Evolutionary conservation across 495 filamentous ascomycete species (phyloP).

Genomic region (Talaromyces nanjingensis): DNA sequence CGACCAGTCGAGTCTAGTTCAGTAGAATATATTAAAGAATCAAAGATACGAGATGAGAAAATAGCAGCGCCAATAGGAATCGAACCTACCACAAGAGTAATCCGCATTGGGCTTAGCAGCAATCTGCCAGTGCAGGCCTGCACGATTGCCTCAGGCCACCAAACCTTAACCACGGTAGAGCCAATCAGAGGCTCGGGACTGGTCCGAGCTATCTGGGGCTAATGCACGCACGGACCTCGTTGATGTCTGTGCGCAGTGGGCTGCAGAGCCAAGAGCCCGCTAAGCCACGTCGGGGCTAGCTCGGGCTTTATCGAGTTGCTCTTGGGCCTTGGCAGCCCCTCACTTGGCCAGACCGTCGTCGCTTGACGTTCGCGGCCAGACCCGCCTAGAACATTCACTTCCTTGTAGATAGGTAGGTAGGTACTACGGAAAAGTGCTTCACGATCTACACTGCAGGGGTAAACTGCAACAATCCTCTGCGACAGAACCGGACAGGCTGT

Average conservation of each 20-base stretch:
- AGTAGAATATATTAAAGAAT: too few relatives aligned
- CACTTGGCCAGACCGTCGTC: not conserved
- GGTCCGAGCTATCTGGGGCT: not conserved
- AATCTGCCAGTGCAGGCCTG: not conserved
- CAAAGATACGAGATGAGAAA: not conserved
- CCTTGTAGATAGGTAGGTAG: too few relatives aligned
- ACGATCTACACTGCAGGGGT: conserved; percentile 2
- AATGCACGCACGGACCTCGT: not conserved
- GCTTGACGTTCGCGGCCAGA: conserved; percentile 3
- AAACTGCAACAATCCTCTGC: not conserved
- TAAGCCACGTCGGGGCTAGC: not conserved
- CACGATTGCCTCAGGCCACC: not conserved
- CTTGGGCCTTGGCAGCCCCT: too few relatives aligned
- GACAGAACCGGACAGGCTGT: not conserved
- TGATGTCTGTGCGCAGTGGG: not conserved
- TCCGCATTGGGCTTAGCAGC: not conserved
- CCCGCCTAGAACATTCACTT: not conserved
- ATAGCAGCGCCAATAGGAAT: too few relatives aligned
- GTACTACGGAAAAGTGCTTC: not conserved
- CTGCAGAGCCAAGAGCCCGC: not conserved
- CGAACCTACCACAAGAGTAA: too few relatives aligned
- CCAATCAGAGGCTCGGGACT: not conserved
- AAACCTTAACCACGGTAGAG: not conserved
- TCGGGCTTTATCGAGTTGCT: too few relatives aligned
- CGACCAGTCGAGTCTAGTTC: too few relatives aligned